Evolutionary conservation across 208 protist genomes (phyloP).

Genomic region (Phytomonas serpens): DNA sequence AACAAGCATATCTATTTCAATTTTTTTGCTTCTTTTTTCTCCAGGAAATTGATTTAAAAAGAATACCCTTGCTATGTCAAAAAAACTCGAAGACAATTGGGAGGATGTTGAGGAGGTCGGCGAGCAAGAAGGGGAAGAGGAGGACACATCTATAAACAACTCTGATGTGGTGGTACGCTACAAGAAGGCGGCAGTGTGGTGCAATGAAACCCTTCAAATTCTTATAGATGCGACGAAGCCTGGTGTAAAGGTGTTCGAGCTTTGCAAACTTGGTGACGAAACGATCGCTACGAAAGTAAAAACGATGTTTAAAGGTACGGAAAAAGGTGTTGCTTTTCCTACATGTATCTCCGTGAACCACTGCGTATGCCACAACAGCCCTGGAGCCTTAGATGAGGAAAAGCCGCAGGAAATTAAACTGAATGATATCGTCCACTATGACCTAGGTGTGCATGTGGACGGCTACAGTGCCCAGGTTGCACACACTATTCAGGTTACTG

Average conservation of each 20-base stretch:
- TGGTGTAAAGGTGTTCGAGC: slow-evolving; percentile 81
- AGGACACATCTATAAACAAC: slow-evolving; percentile 92
- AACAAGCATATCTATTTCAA: slow-evolving; percentile 13
- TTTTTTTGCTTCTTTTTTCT: slow-evolving; percentile 11
- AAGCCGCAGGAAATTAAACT: slow-evolving; percentile 65
- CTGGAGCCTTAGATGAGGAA: slow-evolving; percentile 75
- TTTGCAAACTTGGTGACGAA: slow-evolving; percentile 85
- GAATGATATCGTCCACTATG: slow-evolving; percentile 98
- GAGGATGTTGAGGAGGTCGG: slow-evolving; percentile 44
- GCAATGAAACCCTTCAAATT: slow-evolving; percentile 90
- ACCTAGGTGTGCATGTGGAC: slow-evolving; percentile 98
- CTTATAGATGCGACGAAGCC: slow-evolving; percentile 80
- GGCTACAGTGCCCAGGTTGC: slow-evolving; percentile 96
- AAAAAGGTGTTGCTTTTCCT: slow-evolving; percentile 98
- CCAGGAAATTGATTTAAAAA: slow-evolving; percentile 7
- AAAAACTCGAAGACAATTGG: slow-evolving; percentile 55
- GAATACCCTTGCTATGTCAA: slow-evolving; percentile 11
- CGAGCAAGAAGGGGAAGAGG: slow-evolving; percentile 83
- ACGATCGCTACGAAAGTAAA: slow-evolving; percentile 79
- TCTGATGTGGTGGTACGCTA: slow-evolving; percentile 96
- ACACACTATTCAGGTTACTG: slow-evolving; percentile 93
- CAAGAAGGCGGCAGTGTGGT: slow-evolving; percentile 93
- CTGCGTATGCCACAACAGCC: slow-evolving; percentile 97
- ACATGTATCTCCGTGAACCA: slow-evolving; percentile 98
- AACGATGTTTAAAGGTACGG: slow-evolving; percentile 91